Evolutionary conservation across 768 basidiomycete genomes (phyloP), one percentile per base, ranked within the genome.

Genomic region (Auricularia heimuer): DNA sequence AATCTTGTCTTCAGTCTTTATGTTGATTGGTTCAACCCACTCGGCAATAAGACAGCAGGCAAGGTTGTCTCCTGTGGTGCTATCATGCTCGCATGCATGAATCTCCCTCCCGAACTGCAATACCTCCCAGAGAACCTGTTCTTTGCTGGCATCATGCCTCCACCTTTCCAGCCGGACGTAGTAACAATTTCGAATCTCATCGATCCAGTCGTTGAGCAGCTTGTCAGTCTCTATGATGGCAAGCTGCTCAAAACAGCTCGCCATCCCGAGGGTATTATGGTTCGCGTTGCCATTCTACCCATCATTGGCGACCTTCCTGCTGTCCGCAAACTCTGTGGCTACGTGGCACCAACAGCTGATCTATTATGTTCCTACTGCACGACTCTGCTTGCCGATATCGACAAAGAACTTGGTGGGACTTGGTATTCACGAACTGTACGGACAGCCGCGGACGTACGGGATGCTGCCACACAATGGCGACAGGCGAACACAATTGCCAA

Each of bases 101-200:
- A 80, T 66, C 71, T 80, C 0, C 0, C 70, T 70, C 0, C 67
- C 75, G n/a, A 63, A 75, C 1, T 67, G 71, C 3, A 79, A 77
- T 65, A 72, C 73, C 10, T 71, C n/a, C 60, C 68, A 0, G 75
- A 80, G 66, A 80, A 81, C 64, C 74, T 81, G 69, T 81, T 73
- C 65, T 70, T 81, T 0, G 77, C 73, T 1, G 78, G 75, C 0
- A 67, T 82, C 63, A 77, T 80, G 33, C 78, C 79, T 3, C 78
- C 80, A 0, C 81, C 80, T 0, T 67, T 71, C 0, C 73, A 77
- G 58, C 79, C 80, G 1, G 69, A 68, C 1, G 62, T 74, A 0
- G 54, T 72, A 0, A 66, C 75, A 35, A 68, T 79, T 6, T 79
- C 81, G 45, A 76, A 79, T 54, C 68, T 78, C 33, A 68, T 82